Evolutionary conservation across 2,329 filamentous ascomycete genomes (phyloP).

Genomic region (Penicillium sp.): DNA sequence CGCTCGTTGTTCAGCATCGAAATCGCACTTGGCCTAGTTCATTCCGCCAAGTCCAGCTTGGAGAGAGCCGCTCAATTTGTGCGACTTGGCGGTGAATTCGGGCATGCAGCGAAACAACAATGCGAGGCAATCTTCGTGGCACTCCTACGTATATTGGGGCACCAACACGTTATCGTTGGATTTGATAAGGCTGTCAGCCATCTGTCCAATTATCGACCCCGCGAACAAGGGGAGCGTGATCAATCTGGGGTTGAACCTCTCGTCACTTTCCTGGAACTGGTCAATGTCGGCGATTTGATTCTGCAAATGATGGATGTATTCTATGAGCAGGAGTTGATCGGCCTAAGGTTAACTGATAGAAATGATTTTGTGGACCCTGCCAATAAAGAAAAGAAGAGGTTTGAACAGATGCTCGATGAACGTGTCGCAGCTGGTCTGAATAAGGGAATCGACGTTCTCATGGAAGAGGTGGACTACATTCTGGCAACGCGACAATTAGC

Average conservation of each 20-base stretch:
- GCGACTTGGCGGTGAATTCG: conserved; percentile 72
- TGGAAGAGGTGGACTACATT: conserved; percentile 96
- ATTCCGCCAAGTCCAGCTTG: conserved; percentile 81
- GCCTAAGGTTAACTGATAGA: conserved; percentile 77
- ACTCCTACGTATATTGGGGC: conserved; percentile 78
- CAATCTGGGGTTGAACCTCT: conserved; percentile 79
- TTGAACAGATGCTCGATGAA: conserved; percentile 98
- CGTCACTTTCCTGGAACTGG: conserved; percentile 92
- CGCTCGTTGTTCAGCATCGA: conserved; percentile 95
- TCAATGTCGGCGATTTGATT: conserved; percentile 96
- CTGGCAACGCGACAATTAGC: conserved; percentile 82
- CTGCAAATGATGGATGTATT: conserved; percentile 99
- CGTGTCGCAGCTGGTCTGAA: conserved; percentile 92
- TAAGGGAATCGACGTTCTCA: conserved; percentile 95
- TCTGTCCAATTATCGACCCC: conserved; percentile 84
- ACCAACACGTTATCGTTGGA: conserved; percentile 83
- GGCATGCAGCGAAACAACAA: conserved; percentile 80
- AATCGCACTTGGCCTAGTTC: conserved; percentile 83
- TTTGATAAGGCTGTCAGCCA: conserved; percentile 92
- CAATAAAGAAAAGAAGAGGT: conserved; percentile 93
- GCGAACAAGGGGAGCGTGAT: conserved; percentile 64
- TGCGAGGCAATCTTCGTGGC: conserved; percentile 86
- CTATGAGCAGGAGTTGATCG: conserved; percentile 89
- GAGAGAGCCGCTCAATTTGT: conserved; percentile 84
- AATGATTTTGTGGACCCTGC: conserved; percentile 94